These are phyloP conservation scores for Pisolithus tinctorius DNA, from an alignment of 768 basidiomycete species.

Conservation along the genomic window DNA sequence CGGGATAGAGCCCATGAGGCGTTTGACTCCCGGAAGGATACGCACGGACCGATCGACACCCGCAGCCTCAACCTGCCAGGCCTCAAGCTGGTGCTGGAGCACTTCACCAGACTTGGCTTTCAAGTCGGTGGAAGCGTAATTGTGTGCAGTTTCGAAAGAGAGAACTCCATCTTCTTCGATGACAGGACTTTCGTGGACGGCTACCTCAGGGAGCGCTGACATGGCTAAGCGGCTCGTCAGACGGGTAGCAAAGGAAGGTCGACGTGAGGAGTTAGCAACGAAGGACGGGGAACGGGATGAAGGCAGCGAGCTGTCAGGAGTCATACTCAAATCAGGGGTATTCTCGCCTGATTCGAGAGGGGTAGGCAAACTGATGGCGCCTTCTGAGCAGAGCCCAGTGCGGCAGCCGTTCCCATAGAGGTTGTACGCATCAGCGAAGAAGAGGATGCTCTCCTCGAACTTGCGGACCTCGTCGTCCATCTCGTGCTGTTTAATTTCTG, in stretches of 20 bases:
- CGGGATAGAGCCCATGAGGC: constrained; percentile 60
- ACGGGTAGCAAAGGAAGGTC: constrained; percentile 41
- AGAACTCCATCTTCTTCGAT: too few species aligned
- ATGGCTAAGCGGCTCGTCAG: constrained; percentile 17
- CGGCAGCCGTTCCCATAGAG: constrained; percentile 24
- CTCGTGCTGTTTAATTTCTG: constrained; percentile 45
- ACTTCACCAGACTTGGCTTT: too few species aligned
- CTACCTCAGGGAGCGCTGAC: too few species aligned
- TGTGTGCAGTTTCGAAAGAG: too few species aligned
- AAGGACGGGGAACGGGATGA: constrained; percentile 40
- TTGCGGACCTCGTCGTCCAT: constrained; percentile 52
- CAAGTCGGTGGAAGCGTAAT: too few species aligned
- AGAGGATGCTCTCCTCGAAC: constrained; percentile 62
- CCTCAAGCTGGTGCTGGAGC: too few species aligned
- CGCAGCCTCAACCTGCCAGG: constrained; percentile 38
- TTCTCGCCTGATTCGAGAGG: constrained; percentile 27
- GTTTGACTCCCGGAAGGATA: constrained; percentile 64
- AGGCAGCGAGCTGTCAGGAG: constrained; percentile 33
- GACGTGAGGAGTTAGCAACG: constrained; percentile 27
- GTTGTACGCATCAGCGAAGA: constrained; percentile 55
- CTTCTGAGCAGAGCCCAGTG: too few species aligned
- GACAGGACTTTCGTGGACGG: too few species aligned
- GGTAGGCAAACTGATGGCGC: background rate
- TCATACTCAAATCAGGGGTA: constrained; percentile 36
- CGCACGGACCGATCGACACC: constrained; percentile 56